Evolutionary conservation across 306 rosid species (phyloP).

Genomic region (Aeschynomene evenia): DNA sequence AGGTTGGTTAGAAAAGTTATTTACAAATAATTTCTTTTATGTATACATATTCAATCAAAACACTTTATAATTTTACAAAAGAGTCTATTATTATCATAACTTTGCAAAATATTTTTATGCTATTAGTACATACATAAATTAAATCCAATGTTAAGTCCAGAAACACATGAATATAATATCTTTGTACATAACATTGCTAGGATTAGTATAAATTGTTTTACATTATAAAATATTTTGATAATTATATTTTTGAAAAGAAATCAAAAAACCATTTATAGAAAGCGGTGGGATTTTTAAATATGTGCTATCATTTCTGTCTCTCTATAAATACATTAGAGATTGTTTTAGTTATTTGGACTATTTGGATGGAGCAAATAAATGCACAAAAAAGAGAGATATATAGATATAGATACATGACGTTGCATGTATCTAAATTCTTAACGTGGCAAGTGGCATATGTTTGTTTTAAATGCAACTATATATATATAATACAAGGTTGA

Average conservation of each 20-base stretch:
- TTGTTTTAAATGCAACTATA: background rate
- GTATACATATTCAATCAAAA: no score
- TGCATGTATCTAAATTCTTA: background rate
- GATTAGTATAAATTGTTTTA: background rate
- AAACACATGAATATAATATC: no score
- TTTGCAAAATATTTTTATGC: no score
- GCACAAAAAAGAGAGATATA: no score
- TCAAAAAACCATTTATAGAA: background rate
- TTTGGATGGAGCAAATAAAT: background rate
- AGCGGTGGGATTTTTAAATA: background rate
- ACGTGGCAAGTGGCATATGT: slow-evolving; percentile 9
- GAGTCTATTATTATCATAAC: no score
- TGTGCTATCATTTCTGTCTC: background rate
- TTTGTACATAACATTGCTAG: no score
- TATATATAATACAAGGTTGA: no score
- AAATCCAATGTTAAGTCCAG: no score
- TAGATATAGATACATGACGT: background rate
- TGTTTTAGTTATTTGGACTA: background rate
- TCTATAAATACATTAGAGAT: background rate
- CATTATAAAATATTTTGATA: background rate
- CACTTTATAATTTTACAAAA: no score
- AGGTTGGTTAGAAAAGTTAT: no score
- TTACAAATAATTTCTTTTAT: no score
- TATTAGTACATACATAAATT: no score
- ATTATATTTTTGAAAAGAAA: background rate